Conservation (phyloP, 148 eudicot genomes). For the Camellia japonica region DNA sequence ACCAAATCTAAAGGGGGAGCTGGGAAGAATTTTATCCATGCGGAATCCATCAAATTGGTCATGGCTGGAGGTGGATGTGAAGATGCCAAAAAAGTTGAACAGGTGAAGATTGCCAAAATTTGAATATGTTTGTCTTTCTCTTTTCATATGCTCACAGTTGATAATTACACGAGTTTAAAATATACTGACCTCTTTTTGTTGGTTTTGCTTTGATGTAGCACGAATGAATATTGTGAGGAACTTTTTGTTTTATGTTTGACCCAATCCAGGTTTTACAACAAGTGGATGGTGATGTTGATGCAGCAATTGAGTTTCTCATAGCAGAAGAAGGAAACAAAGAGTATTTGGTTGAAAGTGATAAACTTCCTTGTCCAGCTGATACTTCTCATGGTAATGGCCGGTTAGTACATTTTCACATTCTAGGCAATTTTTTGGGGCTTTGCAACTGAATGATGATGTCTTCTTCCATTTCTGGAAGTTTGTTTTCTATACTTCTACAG, state of each 20-base stretch:
- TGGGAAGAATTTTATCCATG: conserved; percentile 25
- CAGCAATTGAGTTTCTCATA: conserved; percentile 68
- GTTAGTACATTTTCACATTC: conserved; percentile 21
- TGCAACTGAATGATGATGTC: background rate
- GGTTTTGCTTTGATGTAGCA: background rate
- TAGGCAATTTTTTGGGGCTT: background rate
- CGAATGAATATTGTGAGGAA: conserved; percentile 5
- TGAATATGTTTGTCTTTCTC: background rate
- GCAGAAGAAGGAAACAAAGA: conserved; percentile 57
- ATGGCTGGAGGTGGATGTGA: conserved; percentile 67
- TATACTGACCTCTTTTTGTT: background rate
- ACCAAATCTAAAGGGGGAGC: conserved; percentile 38
- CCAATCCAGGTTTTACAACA: conserved; percentile 51
- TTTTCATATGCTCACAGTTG: background rate
- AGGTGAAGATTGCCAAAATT: conserved; percentile 37
- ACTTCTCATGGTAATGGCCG: conserved; percentile 47
- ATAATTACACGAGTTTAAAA: background rate
- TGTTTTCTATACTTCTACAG: background rate
- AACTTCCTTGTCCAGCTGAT: conserved; percentile 22
- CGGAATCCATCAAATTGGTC: conserved; percentile 61
- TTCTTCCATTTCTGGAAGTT: background rate
- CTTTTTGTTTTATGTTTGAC: conserved; percentile 9
- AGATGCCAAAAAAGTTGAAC: conserved; percentile 57
- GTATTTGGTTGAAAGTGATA: conserved; percentile 28
- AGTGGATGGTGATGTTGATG: conserved; percentile 76